Conservation (phyloP, 441 rosid genomes). For the Hypseocharis bilobata region DNA sequence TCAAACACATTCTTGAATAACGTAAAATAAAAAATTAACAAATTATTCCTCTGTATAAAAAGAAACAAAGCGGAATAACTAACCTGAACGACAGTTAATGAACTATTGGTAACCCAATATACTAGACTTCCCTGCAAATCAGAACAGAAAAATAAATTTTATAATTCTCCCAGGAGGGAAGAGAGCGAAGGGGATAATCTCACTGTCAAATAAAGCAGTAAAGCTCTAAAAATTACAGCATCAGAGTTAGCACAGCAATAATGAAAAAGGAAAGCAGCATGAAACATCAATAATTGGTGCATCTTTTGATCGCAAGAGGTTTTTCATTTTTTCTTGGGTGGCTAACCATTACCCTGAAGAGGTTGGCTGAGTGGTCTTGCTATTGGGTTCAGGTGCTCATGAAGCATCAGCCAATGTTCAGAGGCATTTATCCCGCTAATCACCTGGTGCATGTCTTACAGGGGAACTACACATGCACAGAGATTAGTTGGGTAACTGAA, state of each 20-base stretch:
- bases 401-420: neutral
- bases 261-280: neutral
- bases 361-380: neutral
- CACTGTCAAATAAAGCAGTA: neutral
- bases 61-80: slow-evolving; percentile 12
- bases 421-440: neutral
- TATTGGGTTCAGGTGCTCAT: neutral
- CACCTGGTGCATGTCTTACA: neutral
- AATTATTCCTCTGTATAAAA: neutral
- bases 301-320: neutral
- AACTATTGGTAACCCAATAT: slow-evolving; percentile 79
- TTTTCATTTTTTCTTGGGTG: neutral
- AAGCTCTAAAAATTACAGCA: neutral
- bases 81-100: slow-evolving; percentile 62
- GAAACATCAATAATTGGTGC: no score
- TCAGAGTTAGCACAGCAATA: neutral
- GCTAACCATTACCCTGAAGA: neutral
- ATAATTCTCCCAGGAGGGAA: slow-evolving; percentile 8
- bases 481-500: neutral
- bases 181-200: neutral
- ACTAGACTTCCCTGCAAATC: slow-evolving; percentile 72
- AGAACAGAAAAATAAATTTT: slow-evolving; percentile 14
- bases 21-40: neutral
- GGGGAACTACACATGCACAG: neutral
- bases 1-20: neutral